These are phyloP conservation scores for Oryza punctata DNA, from an alignment of 176 grass and related monocot genomes.

Conservation along the genomic window DNA sequence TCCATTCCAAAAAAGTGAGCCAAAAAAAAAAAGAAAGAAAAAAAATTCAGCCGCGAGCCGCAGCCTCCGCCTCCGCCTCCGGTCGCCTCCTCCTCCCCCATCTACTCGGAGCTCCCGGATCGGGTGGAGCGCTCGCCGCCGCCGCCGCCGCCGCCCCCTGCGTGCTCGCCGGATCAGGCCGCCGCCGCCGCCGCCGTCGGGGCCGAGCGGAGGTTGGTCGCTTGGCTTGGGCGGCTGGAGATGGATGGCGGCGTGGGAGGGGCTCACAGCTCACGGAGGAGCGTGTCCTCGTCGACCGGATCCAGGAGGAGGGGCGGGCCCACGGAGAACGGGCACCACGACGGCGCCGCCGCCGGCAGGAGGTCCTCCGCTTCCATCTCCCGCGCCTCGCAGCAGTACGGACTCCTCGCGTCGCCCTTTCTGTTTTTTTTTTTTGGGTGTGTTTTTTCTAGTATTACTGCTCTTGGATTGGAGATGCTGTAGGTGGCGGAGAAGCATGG, in stretches of 20 bases:
- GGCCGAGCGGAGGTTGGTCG: conserved; percentile 31
- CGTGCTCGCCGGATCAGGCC: conserved; percentile 21
- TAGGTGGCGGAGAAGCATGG: neutral
- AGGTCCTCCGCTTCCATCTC: conserved; percentile 55
- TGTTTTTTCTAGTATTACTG: neutral
- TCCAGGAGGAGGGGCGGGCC: conserved; percentile 47
- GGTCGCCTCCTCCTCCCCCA: conserved; percentile 29
- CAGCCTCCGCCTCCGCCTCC: conserved; percentile 39
- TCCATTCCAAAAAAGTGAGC: neutral
- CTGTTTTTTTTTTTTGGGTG: neutral
- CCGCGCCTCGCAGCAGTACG: conserved; percentile 51
- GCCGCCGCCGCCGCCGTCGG: conserved; percentile 11
- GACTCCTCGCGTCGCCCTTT: neutral
- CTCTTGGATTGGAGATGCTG: neutral
- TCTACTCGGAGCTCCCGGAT: conserved; percentile 41
- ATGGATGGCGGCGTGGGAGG: conserved; percentile 65
- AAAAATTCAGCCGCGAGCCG: conserved; percentile 26
- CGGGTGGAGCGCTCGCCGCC: conserved; percentile 19
- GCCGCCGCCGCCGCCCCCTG: neutral
- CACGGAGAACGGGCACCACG: conserved; percentile 56
- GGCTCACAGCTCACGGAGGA: conserved; percentile 46
- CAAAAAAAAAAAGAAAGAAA: neutral
- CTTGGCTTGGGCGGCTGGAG: conserved; percentile 37
- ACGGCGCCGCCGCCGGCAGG: conserved; percentile 23
- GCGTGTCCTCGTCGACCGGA: conserved; percentile 34